Evolutionary conservation across 1,284 basidiomycete genomes (phyloP).

Genomic region (Pseudozyma sp.): DNA sequence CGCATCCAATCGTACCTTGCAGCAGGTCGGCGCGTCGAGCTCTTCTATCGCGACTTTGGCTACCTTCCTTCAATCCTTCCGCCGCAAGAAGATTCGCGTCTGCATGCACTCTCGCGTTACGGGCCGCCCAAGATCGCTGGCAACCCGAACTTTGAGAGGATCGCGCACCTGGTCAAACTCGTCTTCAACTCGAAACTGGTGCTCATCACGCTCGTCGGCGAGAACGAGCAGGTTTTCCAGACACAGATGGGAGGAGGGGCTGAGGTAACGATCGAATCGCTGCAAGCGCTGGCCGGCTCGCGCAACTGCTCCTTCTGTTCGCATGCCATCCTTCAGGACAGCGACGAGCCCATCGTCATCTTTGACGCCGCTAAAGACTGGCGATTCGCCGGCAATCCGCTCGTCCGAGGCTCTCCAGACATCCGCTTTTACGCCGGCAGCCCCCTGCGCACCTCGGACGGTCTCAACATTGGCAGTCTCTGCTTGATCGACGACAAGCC

Average conservation of each 20-base stretch:
- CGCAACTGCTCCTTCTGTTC: constrained; percentile 82
- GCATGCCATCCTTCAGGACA: constrained; percentile 84
- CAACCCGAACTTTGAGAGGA: constrained; percentile 91
- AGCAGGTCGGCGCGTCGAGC: constrained; percentile 55
- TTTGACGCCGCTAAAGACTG: constrained; percentile 85
- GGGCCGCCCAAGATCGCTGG: constrained; percentile 71
- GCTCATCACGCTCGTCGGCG: constrained; percentile 82
- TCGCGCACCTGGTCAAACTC: constrained; percentile 86
- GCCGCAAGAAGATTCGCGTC: constrained; percentile 56
- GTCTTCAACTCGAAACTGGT: constrained; percentile 92
- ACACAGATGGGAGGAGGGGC: constrained; percentile 76
- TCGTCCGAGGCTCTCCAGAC: constrained; percentile 77
- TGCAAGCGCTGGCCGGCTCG: constrained; percentile 69
- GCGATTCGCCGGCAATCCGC: constrained; percentile 85
- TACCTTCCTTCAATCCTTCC: constrained; percentile 62
- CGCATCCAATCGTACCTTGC: constrained; percentile 53
- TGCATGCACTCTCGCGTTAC: constrained; percentile 58
- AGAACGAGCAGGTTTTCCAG: constrained; percentile 87
- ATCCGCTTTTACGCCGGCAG: constrained; percentile 92
- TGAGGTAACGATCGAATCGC: constrained; percentile 32
- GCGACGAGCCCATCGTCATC: constrained; percentile 87
- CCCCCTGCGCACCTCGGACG: constrained; percentile 86
- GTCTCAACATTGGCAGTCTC: constrained; percentile 88
- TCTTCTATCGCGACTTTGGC: constrained; percentile 58
- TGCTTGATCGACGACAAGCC: constrained; percentile 88